phyloP scores from a whole-genome alignment of 2,329 filamentous ascomycete genomes.

The Colletotrichum orbiculare region DNA sequence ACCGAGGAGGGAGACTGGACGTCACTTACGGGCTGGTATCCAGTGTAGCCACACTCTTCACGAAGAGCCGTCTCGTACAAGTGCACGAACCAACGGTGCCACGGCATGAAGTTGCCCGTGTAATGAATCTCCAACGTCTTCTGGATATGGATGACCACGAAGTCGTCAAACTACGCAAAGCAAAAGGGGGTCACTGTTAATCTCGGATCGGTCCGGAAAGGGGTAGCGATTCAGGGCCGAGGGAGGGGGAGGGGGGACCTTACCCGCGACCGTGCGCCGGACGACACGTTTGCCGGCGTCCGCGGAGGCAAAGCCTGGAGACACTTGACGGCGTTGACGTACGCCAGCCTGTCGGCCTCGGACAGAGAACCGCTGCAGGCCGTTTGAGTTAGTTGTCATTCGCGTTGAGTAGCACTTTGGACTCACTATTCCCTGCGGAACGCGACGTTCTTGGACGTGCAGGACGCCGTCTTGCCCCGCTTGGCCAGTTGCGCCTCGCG shows the following conservation, averaged over 20 bases:
- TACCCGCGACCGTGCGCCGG: constrained; percentile 57
- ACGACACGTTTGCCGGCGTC: too few relatives aligned
- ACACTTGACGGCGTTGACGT: constrained; percentile 59
- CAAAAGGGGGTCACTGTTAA: not conserved
- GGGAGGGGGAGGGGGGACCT: constrained; percentile 51
- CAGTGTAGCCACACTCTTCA: too few relatives aligned
- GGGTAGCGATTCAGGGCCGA: constrained; percentile 55
- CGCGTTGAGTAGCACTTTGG: not conserved
- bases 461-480: constrained; percentile 38
- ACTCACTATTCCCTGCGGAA: constrained; percentile 46
- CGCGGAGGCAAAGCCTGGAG: too few relatives aligned
- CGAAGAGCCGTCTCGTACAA: too few relatives aligned
- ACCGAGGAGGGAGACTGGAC: constrained; percentile 26
- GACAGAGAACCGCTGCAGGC: constrained; percentile 45
- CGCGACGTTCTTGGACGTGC: constrained; percentile 41
- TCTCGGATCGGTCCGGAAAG: constrained; percentile 45
- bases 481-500: constrained; percentile 38
- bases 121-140: constrained; percentile 27
- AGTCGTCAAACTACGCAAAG: constrained; percentile 31
- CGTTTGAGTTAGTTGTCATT: not conserved
- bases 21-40: constrained; percentile 21
- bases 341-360: constrained; percentile 47
- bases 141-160: constrained; percentile 35
- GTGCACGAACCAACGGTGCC: too few relatives aligned
- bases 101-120: too few relatives aligned